A percentile compares a stretch with the other conserved stretches of the same genome.
Evolutionary conservation across 2,329 filamentous ascomycete genomes (phyloP).

Genomic region (Aureobasidium sp.): DNA sequence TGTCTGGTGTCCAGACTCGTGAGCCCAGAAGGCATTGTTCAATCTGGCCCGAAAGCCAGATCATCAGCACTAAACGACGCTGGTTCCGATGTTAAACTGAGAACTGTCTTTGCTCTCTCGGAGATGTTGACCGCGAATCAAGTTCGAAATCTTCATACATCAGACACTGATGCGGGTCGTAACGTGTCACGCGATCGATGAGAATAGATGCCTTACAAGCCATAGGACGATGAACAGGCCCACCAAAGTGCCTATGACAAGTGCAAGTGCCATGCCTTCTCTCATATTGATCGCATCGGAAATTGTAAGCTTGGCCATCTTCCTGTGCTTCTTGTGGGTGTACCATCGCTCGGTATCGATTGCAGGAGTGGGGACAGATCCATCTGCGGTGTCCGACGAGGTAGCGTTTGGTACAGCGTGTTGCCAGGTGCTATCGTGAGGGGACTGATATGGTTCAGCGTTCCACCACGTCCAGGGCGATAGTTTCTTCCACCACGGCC

Average conservation of each 20-base stretch:
- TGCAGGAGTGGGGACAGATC: slow-evolving; percentile 6
- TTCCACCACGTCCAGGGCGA: slow-evolving; percentile 29
- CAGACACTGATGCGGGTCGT: not conserved
- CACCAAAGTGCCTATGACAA: slow-evolving; percentile 1
- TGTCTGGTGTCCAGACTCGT: too few relatives aligned
- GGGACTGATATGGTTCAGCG: slow-evolving; percentile 40
- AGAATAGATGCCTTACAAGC: slow-evolving; percentile 1
- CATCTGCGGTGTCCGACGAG: not conserved
- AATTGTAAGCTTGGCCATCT: slow-evolving; percentile 9
- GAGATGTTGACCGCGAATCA: too few relatives aligned
- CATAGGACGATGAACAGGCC: not conserved
- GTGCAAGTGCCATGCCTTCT: not conserved
- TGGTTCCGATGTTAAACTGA: too few relatives aligned
- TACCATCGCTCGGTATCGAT: not conserved
- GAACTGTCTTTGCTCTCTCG: too few relatives aligned
- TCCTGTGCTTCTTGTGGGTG: slow-evolving; percentile 14
- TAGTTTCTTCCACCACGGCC: slow-evolving; percentile 29
- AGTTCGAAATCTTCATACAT: too few relatives aligned
- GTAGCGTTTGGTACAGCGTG: not conserved
- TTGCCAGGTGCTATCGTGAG: slow-evolving; percentile 26
- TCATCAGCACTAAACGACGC: too few relatives aligned
- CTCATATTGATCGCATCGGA: slow-evolving; percentile 7
- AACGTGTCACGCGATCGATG: not conserved
- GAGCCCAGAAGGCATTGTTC: too few relatives aligned
- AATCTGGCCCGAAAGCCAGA: too few relatives aligned